A percentile compares a stretch with the other conserved stretches of the same genome.
Conservation (phyloP, 345 rosid genomes). For the Eucalyptus fibrosa region DNA sequence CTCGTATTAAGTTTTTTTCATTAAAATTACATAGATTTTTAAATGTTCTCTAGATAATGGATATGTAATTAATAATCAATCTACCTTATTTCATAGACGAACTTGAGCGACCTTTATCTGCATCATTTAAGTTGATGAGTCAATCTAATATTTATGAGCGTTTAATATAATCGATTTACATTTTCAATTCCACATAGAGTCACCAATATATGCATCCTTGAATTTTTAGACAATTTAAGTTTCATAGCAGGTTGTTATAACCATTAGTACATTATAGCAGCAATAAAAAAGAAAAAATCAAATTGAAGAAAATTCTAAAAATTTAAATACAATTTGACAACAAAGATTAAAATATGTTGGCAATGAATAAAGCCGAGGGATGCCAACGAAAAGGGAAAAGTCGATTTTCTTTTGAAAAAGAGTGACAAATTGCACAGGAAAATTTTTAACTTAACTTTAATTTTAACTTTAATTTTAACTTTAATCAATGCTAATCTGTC, state of each 20-base stretch:
- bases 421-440: no score
- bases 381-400: no score
- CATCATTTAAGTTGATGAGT: background rate
- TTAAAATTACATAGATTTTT: background rate
- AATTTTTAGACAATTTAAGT: background rate
- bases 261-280: background rate
- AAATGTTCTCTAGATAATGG: background rate
- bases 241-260: background rate
- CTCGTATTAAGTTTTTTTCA: background rate
- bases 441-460: no score
- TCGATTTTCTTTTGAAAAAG: no score
- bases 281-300: no score
- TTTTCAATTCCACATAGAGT: background rate
- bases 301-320: no score
- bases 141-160: background rate
- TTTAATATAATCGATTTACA: background rate
- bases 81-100: background rate
- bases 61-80: background rate
- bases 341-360: no score
- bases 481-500: background rate
- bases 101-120: background rate
- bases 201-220: background rate
- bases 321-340: no score
- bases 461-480: no score
- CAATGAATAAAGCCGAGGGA: no score